phyloP scores from a whole-genome alignment of 441 rosid species.

The Erodium chrysanthum region DNA sequence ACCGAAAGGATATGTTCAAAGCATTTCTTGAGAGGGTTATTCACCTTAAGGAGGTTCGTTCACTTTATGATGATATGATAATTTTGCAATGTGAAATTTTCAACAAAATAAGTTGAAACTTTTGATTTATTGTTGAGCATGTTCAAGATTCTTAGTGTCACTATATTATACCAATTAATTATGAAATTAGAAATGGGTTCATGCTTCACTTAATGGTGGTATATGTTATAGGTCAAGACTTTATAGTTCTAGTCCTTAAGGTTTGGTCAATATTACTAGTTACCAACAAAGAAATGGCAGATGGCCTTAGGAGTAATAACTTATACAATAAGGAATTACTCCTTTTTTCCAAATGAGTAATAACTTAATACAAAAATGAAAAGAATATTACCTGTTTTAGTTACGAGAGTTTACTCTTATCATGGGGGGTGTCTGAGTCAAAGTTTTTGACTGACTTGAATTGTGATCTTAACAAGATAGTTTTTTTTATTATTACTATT shows the following conservation, averaged over 20 bases:
- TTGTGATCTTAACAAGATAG: too few species aligned
- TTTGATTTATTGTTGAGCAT: not conserved
- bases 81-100: not conserved
- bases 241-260: not conserved
- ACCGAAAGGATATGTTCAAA: conserved; percentile 54
- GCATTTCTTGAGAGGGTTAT: conserved; percentile 73
- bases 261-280: not conserved
- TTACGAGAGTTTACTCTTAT: not conserved
- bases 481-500: too few species aligned
- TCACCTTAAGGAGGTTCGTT: conserved; percentile 78
- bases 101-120: not conserved
- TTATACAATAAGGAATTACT: not conserved
- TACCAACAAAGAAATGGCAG: not conserved
- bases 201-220: not conserved
- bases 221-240: not conserved
- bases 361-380: not conserved
- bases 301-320: too few species aligned
- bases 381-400: not conserved
- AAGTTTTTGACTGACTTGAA: too few species aligned
- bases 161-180: not conserved
- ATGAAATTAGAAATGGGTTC: not conserved
- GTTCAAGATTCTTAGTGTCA: conserved; percentile 7
- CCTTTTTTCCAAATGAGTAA: not conserved
- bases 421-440: too few species aligned
- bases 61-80: conserved; percentile 1